Conservation (phyloP, 1,284 basidiomycete genomes). For the Pseudozyma pruni region DNA sequence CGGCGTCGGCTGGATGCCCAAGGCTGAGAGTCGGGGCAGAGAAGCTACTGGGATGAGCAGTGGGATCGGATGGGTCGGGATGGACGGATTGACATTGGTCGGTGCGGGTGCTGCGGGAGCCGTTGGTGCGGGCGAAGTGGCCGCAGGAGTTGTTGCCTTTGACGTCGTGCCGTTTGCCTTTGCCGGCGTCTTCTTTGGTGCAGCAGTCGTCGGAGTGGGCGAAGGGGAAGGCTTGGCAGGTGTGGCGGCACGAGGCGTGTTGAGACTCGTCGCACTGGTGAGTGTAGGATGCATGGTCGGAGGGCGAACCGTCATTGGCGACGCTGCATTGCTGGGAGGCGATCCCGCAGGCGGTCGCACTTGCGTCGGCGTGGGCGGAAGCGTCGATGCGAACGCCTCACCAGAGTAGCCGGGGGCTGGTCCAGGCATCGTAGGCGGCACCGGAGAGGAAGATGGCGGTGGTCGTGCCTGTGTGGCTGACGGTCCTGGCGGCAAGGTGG, state of each 20-base stretch:
- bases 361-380: slow-evolving; percentile 25
- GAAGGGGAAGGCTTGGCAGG: slow-evolving; percentile 28
- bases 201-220: slow-evolving; percentile 8
- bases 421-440: slow-evolving; percentile 33
- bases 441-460: slow-evolving; percentile 15
- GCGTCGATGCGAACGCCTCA: slow-evolving; percentile 30
- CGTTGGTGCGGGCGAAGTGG: slow-evolving; percentile 9
- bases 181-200: slow-evolving; percentile 14
- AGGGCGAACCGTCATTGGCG: slow-evolving; percentile 13
- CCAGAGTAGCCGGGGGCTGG: slow-evolving; percentile 38
- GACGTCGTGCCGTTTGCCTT: slow-evolving; percentile 12
- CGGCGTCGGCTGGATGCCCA: slow-evolving; percentile 60
- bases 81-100: slow-evolving; percentile 25
- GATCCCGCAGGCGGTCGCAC: slow-evolving; percentile 17
- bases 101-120: slow-evolving; percentile 13
- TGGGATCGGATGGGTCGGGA: slow-evolving; percentile 63
- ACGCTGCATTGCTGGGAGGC: slow-evolving; percentile 10
- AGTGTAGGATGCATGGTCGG: slow-evolving; percentile 47
- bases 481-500: slow-evolving; percentile 4
- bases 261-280: slow-evolving; percentile 39
- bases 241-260: slow-evolving; percentile 30
- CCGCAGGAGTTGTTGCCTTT: neutral
- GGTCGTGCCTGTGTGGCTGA: slow-evolving; percentile 11
- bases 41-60: slow-evolving; percentile 62
- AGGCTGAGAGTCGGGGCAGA: slow-evolving; percentile 54